phyloP scores from a whole-genome alignment of 305 asterid genomes.

The Striga hermonthica region DNA sequence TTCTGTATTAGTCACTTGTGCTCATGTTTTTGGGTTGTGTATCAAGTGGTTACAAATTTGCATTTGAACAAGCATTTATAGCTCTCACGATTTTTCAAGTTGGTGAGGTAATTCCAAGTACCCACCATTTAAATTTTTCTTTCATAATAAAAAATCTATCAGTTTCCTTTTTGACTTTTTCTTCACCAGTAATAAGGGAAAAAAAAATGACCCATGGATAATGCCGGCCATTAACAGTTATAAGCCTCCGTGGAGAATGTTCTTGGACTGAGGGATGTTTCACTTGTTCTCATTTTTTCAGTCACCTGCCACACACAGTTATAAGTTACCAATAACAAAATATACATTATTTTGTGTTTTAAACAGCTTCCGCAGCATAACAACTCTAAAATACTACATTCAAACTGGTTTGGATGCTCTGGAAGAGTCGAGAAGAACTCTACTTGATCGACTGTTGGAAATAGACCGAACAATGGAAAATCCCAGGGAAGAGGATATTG shows the following conservation, averaged over 20 bases:
- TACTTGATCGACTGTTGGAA: conserved; percentile 73
- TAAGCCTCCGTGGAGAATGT: no score
- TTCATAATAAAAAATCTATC: no score
- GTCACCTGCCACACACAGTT: neutral
- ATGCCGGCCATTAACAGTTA: no score
- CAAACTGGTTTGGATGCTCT: conserved; percentile 87
- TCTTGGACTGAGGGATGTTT: neutral
- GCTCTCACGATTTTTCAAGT: neutral
- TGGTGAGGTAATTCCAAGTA: neutral
- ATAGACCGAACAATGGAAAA: conserved; percentile 79
- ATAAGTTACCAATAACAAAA: conserved; percentile 6
- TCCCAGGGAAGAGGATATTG: conserved; percentile 78
- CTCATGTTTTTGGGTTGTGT: neutral
- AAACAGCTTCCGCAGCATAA: conserved; percentile 76
- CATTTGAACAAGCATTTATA: neutral
- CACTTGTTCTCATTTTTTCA: neutral
- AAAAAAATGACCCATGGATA: no score
- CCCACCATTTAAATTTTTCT: neutral
- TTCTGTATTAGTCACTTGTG: neutral
- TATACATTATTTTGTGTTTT: conserved; percentile 32
- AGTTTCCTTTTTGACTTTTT: no score
- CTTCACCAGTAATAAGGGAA: no score
- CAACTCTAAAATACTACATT: conserved; percentile 63
- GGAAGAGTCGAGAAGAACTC: conserved; percentile 69
- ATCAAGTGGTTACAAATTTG: neutral